Base-by-base conservation (phyloP, 805 yeast genomes). In the Ogataea pilisensis region DNA sequence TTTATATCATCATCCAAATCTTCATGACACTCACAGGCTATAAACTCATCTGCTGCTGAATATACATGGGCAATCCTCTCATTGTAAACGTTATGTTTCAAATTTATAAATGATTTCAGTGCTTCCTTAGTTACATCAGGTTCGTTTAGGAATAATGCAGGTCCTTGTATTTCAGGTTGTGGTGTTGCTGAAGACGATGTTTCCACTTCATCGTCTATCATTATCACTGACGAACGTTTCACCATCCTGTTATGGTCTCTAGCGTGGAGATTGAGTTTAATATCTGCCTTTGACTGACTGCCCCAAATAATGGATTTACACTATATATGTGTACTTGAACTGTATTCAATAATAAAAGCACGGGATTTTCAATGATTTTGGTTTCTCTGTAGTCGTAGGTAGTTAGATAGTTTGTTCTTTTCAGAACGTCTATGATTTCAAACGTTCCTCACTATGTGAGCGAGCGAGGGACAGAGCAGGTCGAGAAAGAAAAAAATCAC, bases 11-110 rank as follows among this genome's bases (percentile, higher is more conserved):
- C 53, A 4, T 65, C 68, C 38, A 62, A 70, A 16, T 69, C 72
- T 59, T 73, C 85, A 32, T 44, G 53, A 69, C 99, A 91, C 57
- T 89, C 97, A 70, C 99, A 91, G 13, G 90, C 78, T 93, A 91
- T 89, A 48, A 74, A 73, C 50, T 87, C 95, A 47, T 80, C 81
- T 55, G 84, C 86, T 31, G 72, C 69, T 4, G 65, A 55, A 37
- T 83, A 86, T 28, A 73, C 67, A 9, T 96, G 95, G 11, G 86
- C 64, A 33, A 61, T 52, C 54, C 80, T 82, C 39, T 68, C 68
- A 17, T 76, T 68, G 60, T 89, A 91, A 6, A 75, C 68, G 55
- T 90, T 83, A 38, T 73, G 73, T 22, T 64, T 63, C 35, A 91
- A 56, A 45, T 65, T 73, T 5, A 60, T 66, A 60, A 86, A 91